These are phyloP conservation scores for Neonectria neomacrospora DNA, from an alignment of 2,329 filamentous ascomycete species.

Conservation along the genomic window DNA sequence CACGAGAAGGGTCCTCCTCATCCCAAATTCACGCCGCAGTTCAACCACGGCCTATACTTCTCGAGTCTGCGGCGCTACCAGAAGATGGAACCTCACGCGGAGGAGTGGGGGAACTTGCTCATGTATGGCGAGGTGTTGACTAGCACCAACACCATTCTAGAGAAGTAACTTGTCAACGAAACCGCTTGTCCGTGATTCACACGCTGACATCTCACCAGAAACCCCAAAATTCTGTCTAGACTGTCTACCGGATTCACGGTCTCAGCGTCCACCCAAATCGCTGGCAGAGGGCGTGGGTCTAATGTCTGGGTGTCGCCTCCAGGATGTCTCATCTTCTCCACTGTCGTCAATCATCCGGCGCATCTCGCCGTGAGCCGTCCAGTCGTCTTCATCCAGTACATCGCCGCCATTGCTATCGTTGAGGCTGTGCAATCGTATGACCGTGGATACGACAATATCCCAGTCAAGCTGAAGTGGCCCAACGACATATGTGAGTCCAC, in stretches of 20 bases:
- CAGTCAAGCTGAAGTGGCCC: conserved; percentile 94
- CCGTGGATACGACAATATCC: conserved; percentile 76
- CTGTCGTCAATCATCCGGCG: conserved; percentile 84
- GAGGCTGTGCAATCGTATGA: conserved; percentile 86
- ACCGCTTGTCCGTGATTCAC: accelerated
- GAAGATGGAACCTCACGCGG: conserved; percentile 62
- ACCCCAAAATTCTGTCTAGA: conserved; percentile 77
- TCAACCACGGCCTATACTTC: conserved; percentile 86
- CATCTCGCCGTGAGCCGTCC: conserved; percentile 77
- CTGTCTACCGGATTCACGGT: conserved; percentile 89
- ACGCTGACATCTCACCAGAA: conserved; percentile 60
- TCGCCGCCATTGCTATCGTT: conserved; percentile 88
- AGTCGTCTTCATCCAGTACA: conserved; percentile 93
- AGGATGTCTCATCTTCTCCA: conserved; percentile 88
- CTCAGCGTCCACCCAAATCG: conserved; percentile 87
- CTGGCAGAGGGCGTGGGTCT: conserved; percentile 85
- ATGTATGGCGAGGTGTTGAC: conserved; percentile 94
- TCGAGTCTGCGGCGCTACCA: conserved; percentile 76
- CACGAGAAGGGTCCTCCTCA: conserved; percentile 77
- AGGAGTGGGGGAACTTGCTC: conserved; percentile 79
- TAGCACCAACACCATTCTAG: conserved; percentile 91
- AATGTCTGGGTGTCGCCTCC: conserved; percentile 96
- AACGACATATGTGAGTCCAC: conserved; percentile 82
- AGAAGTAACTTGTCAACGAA: conserved; percentile 70
- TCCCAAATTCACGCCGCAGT: conserved; percentile 81